Conservation (phyloP, 306 rosid species). For the Glycine soja region DNA sequence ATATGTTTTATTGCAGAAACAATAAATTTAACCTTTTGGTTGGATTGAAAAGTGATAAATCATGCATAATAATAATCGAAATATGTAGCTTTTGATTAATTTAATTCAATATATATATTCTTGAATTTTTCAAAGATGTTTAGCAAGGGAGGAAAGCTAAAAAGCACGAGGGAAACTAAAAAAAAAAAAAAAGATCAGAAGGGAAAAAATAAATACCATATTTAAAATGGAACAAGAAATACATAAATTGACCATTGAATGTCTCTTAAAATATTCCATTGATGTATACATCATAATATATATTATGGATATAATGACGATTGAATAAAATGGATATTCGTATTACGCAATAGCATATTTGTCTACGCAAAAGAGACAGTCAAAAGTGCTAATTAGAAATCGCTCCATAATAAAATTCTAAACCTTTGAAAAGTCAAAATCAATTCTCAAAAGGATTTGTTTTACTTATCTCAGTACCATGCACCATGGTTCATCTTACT, state of each 20-base stretch:
- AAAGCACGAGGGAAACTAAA: neutral
- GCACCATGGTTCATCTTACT: neutral
- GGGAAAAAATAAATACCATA: neutral
- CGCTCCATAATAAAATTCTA: too few species aligned
- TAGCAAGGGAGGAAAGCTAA: neutral
- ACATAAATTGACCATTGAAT: neutral
- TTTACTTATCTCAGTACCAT: too few species aligned
- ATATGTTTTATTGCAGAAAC: neutral
- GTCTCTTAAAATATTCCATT: neutral
- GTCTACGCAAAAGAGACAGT: neutral
- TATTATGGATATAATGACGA: neutral
- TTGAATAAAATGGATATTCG: neutral
- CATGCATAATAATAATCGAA: neutral
- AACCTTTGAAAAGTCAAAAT: constrained; percentile 6
- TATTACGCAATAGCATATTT: constrained; percentile 10
- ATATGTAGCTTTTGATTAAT: neutral
- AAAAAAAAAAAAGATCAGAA: neutral
- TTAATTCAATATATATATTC: neutral
- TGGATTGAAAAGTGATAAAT: neutral
- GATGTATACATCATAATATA: neutral
- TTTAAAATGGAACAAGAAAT: neutral
- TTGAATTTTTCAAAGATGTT: neutral
- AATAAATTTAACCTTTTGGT: neutral
- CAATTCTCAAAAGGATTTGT: neutral
- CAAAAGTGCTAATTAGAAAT: neutral